phyloP scores from a whole-genome alignment of 2,329 filamentous ascomycete genomes.

The Diaporthe capsici region DNA sequence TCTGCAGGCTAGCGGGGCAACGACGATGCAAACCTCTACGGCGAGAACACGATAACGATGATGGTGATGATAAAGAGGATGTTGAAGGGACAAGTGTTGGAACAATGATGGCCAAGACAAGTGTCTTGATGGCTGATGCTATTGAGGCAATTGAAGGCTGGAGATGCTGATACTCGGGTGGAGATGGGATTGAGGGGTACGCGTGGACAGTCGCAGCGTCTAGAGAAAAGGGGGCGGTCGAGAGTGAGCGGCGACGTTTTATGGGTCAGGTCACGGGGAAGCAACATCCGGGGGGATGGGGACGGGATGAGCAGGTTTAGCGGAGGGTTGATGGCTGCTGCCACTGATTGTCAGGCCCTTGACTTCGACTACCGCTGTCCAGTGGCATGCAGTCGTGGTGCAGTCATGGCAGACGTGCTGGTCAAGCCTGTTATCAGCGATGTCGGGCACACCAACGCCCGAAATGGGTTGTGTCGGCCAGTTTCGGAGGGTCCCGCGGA shows the following conservation, averaged over 20 bases:
- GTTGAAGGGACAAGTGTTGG: conserved; percentile 16
- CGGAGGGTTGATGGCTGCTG: neutral
- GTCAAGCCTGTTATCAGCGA: conserved; percentile 36
- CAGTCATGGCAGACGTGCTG: neutral
- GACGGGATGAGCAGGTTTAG: conserved; percentile 26
- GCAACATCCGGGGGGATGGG: neutral
- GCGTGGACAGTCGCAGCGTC: conserved; percentile 16
- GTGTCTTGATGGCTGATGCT: conserved; percentile 14
- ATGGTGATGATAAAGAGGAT: neutral
- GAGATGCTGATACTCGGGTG: neutral
- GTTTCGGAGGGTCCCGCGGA: conserved; percentile 29
- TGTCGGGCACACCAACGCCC: conserved; percentile 34
- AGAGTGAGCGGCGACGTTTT: conserved; percentile 25
- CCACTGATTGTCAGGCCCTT: neutral
- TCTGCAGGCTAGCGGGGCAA: conserved; percentile 13
- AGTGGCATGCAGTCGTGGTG: neutral
- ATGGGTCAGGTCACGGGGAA: conserved; percentile 25
- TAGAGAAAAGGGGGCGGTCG: conserved; percentile 17
- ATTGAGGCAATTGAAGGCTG: conserved; percentile 14
- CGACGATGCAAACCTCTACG: conserved; percentile 11
- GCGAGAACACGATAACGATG: neutral
- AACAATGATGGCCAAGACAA: conserved; percentile 9
- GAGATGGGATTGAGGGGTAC: conserved; percentile 21
- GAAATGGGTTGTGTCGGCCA: conserved; percentile 41
- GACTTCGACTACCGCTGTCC: neutral